Evolutionary conservation across 108 stramenopile species (phyloP).

Genomic region (Conticribra weissflogii): DNA sequence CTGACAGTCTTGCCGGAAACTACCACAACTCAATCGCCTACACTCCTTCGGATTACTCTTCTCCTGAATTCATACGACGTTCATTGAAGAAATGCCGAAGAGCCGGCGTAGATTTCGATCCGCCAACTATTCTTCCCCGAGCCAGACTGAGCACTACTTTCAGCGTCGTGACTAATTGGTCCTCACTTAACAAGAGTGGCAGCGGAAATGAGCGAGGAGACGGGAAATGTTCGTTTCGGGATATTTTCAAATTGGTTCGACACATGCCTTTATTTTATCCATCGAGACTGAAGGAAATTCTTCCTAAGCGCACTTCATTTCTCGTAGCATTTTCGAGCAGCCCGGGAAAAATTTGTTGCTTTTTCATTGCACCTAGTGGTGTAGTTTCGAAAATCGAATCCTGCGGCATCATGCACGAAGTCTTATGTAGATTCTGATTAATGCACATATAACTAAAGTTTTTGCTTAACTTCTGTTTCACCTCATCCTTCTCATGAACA

Average conservation of each 20-base stretch:
- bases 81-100: conserved; percentile 33
- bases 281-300: conserved; percentile 16
- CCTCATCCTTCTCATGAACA: too few species aligned
- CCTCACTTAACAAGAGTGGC: conserved; percentile 21
- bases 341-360: conserved; percentile 34
- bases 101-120: conserved; percentile 15
- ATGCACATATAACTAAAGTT: too few species aligned
- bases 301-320: conserved; percentile 42
- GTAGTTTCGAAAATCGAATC: conserved; percentile 32
- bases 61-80: conserved; percentile 31
- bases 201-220: neutral
- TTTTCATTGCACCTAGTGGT: conserved; percentile 31
- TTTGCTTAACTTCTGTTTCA: too few species aligned
- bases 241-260: conserved; percentile 17
- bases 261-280: conserved; percentile 45
- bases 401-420: conserved; percentile 41
- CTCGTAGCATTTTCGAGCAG: conserved; percentile 38
- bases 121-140: conserved; percentile 26
- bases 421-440: conserved; percentile 35
- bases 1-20: conserved; percentile 39
- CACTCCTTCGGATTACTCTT: conserved; percentile 32
- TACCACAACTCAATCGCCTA: conserved; percentile 48
- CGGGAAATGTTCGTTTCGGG: neutral
- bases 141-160: conserved; percentile 26
- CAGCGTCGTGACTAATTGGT: conserved; percentile 44